Evolutionary conservation across 2,329 filamentous ascomycete species (phyloP).

Genomic region (Huntiella savannae): DNA sequence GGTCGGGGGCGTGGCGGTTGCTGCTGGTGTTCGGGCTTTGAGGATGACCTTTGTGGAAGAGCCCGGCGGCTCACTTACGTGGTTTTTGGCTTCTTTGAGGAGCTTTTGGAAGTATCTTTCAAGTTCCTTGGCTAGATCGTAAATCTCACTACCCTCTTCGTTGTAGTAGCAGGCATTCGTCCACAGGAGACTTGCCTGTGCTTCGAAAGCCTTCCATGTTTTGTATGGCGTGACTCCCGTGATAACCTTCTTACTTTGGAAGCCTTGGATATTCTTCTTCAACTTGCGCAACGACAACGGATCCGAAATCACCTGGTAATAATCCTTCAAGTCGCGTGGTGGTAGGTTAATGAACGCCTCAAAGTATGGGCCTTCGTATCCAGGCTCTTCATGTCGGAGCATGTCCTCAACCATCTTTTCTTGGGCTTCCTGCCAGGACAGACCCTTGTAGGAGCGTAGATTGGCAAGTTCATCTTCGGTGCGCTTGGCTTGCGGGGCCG

Average conservation of each 20-base stretch:
- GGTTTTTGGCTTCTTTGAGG: constrained; percentile 51
- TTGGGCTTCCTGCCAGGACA: constrained; percentile 68
- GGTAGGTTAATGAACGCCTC: constrained; percentile 64
- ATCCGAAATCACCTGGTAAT: constrained; percentile 67
- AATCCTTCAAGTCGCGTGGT: constrained; percentile 57
- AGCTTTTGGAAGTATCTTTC: constrained; percentile 54
- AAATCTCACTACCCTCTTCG: constrained; percentile 77
- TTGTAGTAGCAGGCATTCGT: constrained; percentile 78
- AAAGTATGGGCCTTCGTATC: constrained; percentile 49
- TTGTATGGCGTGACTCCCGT: constrained; percentile 53
- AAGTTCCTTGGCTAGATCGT: constrained; percentile 54
- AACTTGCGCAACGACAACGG: constrained; percentile 63
- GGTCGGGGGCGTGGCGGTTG: neutral
- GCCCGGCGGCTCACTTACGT: constrained; percentile 46
- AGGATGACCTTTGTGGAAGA: constrained; percentile 24
- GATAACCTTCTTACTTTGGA: constrained; percentile 45
- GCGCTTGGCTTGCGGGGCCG: constrained; percentile 7
- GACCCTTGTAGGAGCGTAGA: constrained; percentile 46
- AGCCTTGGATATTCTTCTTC: constrained; percentile 57
- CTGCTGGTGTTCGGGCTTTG: constrained; percentile 8
- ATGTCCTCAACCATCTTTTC: constrained; percentile 67
- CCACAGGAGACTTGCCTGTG: constrained; percentile 68
- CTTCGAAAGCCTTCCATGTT: constrained; percentile 64
- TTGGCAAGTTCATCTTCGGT: constrained; percentile 18
- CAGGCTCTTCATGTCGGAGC: constrained; percentile 46